Conservation (phyloP, 2,329 filamentous ascomycete genomes). For the Capronia coronata region DNA sequence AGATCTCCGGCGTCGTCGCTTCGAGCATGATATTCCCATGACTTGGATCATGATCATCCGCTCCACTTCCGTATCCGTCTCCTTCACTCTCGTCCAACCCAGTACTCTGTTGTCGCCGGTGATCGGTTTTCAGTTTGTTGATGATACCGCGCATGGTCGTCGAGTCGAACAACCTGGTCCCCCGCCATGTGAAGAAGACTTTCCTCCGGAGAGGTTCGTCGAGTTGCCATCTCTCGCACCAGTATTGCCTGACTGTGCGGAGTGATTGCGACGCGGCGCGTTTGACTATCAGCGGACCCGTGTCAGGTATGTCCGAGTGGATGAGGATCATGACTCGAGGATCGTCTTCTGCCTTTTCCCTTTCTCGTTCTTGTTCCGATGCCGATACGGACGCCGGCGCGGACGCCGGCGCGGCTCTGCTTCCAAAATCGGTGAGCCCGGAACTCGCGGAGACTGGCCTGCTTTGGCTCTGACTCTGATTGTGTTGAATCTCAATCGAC, state of each 20-base stretch:
- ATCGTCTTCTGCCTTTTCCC: conserved; percentile 34
- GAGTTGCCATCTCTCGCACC: conserved; percentile 59
- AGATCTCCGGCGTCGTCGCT: conserved; percentile 65
- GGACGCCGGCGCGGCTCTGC: neutral
- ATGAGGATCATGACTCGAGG: conserved; percentile 60
- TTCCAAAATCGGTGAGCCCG: conserved; percentile 5
- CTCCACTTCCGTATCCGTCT: conserved; percentile 29
- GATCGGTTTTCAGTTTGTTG: conserved; percentile 28
- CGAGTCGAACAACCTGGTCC: conserved; percentile 64
- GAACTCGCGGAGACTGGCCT: conserved; percentile 15
- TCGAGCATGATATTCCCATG: conserved; percentile 63
- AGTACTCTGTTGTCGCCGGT: conserved; percentile 2
- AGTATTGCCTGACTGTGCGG: conserved; percentile 60
- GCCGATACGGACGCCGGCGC: conserved; percentile 7
- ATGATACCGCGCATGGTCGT: conserved; percentile 66
- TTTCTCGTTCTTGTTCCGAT: too few species aligned
- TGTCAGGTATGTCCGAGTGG: conserved; percentile 57
- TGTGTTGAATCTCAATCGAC: too few species aligned
- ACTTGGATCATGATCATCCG: conserved; percentile 38
- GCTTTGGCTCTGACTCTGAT: conserved; percentile 3
- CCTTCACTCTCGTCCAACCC: conserved; percentile 42
- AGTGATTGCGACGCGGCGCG: conserved; percentile 63
- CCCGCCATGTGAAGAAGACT: conserved; percentile 74
- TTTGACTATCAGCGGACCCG: conserved; percentile 56
- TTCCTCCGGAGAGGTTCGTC: conserved; percentile 44